These are phyloP conservation scores for Papiliotrema nemorosa DNA, from an alignment of 1,284 basidiomycete species.

Conservation along the genomic window DNA sequence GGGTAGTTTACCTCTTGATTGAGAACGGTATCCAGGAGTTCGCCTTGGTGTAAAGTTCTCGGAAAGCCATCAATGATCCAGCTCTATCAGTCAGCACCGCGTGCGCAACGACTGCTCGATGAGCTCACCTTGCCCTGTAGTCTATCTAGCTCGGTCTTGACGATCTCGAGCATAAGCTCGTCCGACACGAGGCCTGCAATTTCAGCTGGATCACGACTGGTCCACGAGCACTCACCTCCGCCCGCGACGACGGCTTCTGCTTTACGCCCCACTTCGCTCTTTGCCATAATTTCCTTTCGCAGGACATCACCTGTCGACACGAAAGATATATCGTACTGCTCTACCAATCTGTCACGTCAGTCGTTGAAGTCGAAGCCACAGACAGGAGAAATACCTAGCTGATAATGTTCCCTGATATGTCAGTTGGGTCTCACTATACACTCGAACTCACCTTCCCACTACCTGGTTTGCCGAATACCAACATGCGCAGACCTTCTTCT, in stretches of 20 bases:
- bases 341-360: constrained; percentile 31
- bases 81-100: constrained; percentile 28
- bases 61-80: constrained; percentile 98
- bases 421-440: background rate
- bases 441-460: constrained; percentile 40
- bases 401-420: constrained; percentile 37
- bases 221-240: constrained; percentile 47
- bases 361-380: background rate
- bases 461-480: constrained; percentile 50
- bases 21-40: constrained; percentile 64
- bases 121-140: constrained; percentile 39
- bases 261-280: constrained; percentile 39
- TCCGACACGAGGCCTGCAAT: constrained; percentile 46
- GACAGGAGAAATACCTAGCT: constrained; percentile 23
- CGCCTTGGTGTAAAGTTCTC: constrained; percentile 83
- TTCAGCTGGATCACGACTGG: background rate
- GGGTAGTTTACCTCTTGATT: constrained; percentile 40
- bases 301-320: constrained; percentile 49
- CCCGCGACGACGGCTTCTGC: constrained; percentile 44
- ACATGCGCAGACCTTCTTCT: constrained; percentile 40
- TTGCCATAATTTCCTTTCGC: constrained; percentile 46
- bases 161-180: constrained; percentile 49
- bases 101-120: background rate
- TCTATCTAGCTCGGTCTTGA: constrained; percentile 45
- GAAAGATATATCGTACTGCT: constrained; percentile 48